Percentiles rank a stretch among this genome's conserved stretches.
Conservation (phyloP, 225 moss, liverwort and hornwort genomes). For the Physcomitrellopsis africana region DNA sequence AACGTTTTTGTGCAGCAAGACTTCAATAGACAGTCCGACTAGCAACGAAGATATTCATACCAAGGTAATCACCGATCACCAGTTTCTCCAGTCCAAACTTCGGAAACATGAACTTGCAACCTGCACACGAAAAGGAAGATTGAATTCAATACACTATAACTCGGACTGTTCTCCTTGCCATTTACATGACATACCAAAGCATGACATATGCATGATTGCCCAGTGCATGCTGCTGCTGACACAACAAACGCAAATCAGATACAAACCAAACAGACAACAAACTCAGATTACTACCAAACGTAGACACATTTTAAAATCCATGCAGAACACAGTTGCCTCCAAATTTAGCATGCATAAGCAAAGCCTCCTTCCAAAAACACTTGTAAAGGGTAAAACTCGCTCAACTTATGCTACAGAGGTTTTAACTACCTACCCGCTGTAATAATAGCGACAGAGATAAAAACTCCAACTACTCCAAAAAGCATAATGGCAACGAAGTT, state of each 20-base stretch:
- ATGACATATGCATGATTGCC: no score
- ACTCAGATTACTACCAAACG: not conserved
- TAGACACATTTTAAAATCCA: not conserved
- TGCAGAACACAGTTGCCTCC: not conserved
- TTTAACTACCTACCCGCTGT: slow-evolving; percentile 36
- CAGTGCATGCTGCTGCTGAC: no score
- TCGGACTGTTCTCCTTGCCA: not conserved
- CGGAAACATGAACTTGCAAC: slow-evolving; percentile 57
- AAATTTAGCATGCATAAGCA: not conserved
- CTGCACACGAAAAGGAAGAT: slow-evolving; percentile 35
- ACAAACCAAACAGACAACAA: no score
- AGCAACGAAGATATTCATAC: slow-evolving; percentile 16
- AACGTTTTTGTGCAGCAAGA: not conserved
- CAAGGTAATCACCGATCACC: slow-evolving; percentile 68
- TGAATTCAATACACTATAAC: not conserved
- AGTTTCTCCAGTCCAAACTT: slow-evolving; percentile 62
- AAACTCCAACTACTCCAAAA: slow-evolving; percentile 79
- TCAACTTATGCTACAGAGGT: not conserved
- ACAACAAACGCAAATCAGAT: no score
- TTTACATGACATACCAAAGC: not conserved
- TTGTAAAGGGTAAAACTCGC: not conserved
- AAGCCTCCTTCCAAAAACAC: not conserved
- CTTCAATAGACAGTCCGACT: not conserved
- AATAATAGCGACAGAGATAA: slow-evolving; percentile 76
- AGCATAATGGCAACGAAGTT: slow-evolving; percentile 82